phyloP scores from a whole-genome alignment of 192 early-diverging fungal species.

The Kickxella alabastrina region DNA sequence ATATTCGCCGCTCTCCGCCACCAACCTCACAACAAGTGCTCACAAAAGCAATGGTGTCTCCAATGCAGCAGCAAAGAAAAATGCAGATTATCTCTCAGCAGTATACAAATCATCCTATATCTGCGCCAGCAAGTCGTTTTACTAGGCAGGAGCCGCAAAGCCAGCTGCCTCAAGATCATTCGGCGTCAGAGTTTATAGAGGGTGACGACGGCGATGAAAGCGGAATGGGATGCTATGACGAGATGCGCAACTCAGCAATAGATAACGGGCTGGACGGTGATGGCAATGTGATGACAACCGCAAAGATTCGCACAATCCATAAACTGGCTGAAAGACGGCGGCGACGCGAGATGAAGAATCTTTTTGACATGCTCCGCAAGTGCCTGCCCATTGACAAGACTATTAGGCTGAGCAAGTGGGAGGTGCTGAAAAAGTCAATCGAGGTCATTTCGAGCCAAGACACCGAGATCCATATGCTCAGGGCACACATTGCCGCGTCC shows the following conservation, averaged over 20 bases:
- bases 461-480: conserved; percentile 41
- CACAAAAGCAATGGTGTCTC: too few species aligned
- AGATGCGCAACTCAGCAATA: conserved; percentile 3
- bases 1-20: conserved; percentile 3
- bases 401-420: conserved; percentile 85
- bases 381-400: conserved; percentile 74
- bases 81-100: too few species aligned
- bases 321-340: conserved; percentile 85
- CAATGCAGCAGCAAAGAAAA: neutral
- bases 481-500: conserved; percentile 22
- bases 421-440: conserved; percentile 81
- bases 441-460: conserved; percentile 45
- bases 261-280: conserved; percentile 10
- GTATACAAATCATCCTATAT: too few species aligned
- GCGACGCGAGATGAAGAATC: conserved; percentile 85
- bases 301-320: conserved; percentile 79
- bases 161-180: conserved; percentile 11
- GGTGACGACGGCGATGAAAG: conserved; percentile 34
- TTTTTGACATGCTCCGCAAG: conserved; percentile 82
- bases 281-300: conserved; percentile 46
- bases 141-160: neutral
- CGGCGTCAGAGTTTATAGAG: conserved; percentile 28
- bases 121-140: too few species aligned
- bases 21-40: conserved; percentile 8
- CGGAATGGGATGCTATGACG: conserved; percentile 23